These are phyloP conservation scores for Starmerella tilneyi DNA, from an alignment of 805 yeast species.

Conservation along the genomic window DNA sequence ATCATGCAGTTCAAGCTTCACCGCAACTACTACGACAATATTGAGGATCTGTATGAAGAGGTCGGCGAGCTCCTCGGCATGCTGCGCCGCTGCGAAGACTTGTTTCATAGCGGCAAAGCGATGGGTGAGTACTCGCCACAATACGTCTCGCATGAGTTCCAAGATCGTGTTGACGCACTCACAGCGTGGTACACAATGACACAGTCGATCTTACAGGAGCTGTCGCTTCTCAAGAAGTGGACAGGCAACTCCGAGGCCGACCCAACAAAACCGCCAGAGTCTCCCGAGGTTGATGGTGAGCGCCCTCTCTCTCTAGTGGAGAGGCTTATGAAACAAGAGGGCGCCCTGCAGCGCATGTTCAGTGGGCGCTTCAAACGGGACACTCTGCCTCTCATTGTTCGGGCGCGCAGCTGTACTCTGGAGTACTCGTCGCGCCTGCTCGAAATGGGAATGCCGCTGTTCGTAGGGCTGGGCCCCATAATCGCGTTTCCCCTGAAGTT, in stretches of 20 bases:
- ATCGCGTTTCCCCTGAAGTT: slow-evolving; percentile 69
- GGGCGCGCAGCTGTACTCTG: slow-evolving; percentile 63
- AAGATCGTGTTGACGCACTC: slow-evolving; percentile 58
- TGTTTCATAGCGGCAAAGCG: slow-evolving; percentile 71
- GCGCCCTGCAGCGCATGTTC: slow-evolving; percentile 44
- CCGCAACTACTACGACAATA: slow-evolving; percentile 16
- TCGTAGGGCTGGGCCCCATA: slow-evolving; percentile 47
- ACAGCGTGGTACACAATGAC: slow-evolving; percentile 76
- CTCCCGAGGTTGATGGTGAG: slow-evolving; percentile 37
- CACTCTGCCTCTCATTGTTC: slow-evolving; percentile 70
- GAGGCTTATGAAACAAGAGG: slow-evolving; percentile 55
- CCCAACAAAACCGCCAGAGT: slow-evolving; percentile 41
- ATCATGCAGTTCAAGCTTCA: slow-evolving; percentile 52
- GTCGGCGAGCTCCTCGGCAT: slow-evolving; percentile 49
- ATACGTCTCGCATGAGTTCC: slow-evolving; percentile 54
- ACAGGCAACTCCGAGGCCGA: slow-evolving; percentile 75
- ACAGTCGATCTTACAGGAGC: slow-evolving; percentile 53
- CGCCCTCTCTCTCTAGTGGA: slow-evolving; percentile 61
- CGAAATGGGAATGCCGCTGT: slow-evolving; percentile 59
- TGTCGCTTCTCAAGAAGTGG: slow-evolving; percentile 58
- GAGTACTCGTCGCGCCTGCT: slow-evolving; percentile 52
- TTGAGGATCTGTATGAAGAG: slow-evolving; percentile 37
- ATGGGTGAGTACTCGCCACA: slow-evolving; percentile 71
- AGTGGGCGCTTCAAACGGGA: slow-evolving; percentile 56
- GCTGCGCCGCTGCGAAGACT: slow-evolving; percentile 56